Evolutionary conservation across 2,329 filamentous ascomycete genomes (phyloP), one percentile per base, ranked within the genome.

Genomic region (Stemphylium vesicarium): DNA sequence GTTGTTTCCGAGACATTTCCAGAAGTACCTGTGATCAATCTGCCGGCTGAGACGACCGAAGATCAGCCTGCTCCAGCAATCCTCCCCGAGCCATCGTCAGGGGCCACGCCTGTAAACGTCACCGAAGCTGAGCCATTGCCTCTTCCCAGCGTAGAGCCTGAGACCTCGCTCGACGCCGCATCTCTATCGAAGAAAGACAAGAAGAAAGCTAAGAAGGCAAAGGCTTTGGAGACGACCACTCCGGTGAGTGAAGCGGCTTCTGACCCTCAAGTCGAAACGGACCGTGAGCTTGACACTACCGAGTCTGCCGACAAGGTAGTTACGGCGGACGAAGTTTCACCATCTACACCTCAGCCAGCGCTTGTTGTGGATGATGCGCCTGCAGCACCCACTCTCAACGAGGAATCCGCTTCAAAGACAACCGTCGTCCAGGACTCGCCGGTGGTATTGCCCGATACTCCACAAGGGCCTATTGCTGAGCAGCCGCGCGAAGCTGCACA

Each of bases 151-250:
- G 36, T 32, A 22, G 45, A 55, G 24, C 33, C 40, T 18, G 51
- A 56, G n/a, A 35, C 13, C 8, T 16, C 38, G 8, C 16, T 46
- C 5, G 46, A 43, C 8, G 33, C 42, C 48, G 33, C 50, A 29
- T 24, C 50, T 11, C 10, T 59, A 9, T 63, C 62, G 1, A 70
- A 69, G 52, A 68, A 71, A 31, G 66, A 66, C 9, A 69, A 64
- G 61, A 72, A 73, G 52, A 70, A 72, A 44, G 61, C 56, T 1
- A 72, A 69, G 64, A 71, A 70, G 40, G 53, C 56, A 8, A 71
- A 68, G 38, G 47, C 35, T 18, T 65, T 61, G 7, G 63, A 53
- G n/a, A 50, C 46, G n/a, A 22, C 37, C 13, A 63, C 60, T 2
- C 60, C 63, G 38, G 18, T 50, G 15, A 35, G 20, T 12, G 63